phyloP scores from a whole-genome alignment of 139 green algal genomes.

The Dunaliella sp. region DNA sequence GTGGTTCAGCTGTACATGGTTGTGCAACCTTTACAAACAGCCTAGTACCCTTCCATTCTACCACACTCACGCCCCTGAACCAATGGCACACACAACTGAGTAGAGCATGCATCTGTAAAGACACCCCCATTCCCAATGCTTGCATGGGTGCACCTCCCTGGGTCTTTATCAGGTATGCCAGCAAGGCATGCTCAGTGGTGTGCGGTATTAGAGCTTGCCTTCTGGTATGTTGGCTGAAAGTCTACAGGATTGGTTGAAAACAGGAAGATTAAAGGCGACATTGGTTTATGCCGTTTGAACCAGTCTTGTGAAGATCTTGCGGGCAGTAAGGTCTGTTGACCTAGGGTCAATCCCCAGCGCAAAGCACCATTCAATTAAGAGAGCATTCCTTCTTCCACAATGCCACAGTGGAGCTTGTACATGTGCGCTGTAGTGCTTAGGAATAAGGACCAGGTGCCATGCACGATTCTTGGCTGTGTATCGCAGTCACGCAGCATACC shows the following conservation, averaged over 20 bases:
- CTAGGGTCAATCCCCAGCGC: neutral
- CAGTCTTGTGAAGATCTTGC: neutral
- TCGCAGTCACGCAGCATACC: neutral
- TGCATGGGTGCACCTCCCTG: neutral
- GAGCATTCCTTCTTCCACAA: neutral
- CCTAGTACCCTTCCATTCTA: neutral
- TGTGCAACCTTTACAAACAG: neutral
- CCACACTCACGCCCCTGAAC: constrained; percentile 5
- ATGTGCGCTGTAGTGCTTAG: neutral
- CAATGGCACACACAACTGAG: neutral
- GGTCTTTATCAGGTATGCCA: neutral
- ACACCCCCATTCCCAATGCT: neutral
- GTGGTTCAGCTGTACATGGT: neutral
- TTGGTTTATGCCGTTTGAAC: neutral
- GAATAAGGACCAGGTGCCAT: neutral
- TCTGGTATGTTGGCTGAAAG: neutral
- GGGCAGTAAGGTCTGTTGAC: neutral
- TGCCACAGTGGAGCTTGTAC: neutral
- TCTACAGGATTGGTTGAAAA: neutral
- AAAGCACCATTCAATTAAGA: neutral
- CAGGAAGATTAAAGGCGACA: neutral
- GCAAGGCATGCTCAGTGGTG: neutral
- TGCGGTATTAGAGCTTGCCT: neutral
- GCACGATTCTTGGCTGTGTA: too few species aligned
- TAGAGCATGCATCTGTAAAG: neutral